phyloP scores from a whole-genome alignment of 257 asterid species.

The Prunella vulgaris region DNA sequence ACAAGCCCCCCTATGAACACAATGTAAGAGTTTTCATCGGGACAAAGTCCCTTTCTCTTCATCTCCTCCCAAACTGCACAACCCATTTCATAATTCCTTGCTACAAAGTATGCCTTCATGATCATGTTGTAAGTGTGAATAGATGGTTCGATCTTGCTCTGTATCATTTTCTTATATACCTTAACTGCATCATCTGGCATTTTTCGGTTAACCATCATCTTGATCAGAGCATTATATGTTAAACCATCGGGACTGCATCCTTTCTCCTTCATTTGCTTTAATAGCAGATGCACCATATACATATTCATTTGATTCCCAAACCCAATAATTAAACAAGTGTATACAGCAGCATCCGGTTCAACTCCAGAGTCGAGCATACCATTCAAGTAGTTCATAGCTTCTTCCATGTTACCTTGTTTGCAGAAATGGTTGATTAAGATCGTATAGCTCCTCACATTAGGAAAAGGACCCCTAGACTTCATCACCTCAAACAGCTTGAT shows the following conservation, averaged over 20 bases:
- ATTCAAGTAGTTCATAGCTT: conserved; percentile 51
- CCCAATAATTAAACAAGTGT: conserved; percentile 72
- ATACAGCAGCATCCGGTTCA: conserved; percentile 60
- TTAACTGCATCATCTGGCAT: conserved; percentile 77
- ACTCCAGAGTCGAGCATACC: conserved; percentile 61
- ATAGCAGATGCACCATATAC: conserved; percentile 52
- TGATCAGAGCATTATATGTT: conserved; percentile 71
- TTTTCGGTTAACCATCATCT: conserved; percentile 56
- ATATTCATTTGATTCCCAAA: conserved; percentile 68
- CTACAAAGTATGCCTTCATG: conserved; percentile 63
- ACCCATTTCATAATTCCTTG: conserved; percentile 57
- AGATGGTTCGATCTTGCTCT: conserved; percentile 47
- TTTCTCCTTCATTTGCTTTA: conserved; percentile 72
- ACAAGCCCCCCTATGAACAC: conserved; percentile 71
- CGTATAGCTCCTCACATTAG: conserved; percentile 67
- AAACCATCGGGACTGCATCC: conserved; percentile 70
- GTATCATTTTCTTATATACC: conserved; percentile 76
- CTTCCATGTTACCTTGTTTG: conserved; percentile 54
- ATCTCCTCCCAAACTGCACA: conserved; percentile 85
- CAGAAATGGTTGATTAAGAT: conserved; percentile 58
- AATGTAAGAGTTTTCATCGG: conserved; percentile 82
- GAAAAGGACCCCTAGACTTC: conserved; percentile 73
- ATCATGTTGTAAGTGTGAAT: conserved; percentile 82
- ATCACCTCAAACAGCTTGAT: conserved; percentile 67
- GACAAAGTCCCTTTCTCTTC: conserved; percentile 73